Evolutionary conservation across 345 rosid species (phyloP), one percentile per base, ranked within the genome.

Genomic region (Psidium friedrichsthalianum): DNA sequence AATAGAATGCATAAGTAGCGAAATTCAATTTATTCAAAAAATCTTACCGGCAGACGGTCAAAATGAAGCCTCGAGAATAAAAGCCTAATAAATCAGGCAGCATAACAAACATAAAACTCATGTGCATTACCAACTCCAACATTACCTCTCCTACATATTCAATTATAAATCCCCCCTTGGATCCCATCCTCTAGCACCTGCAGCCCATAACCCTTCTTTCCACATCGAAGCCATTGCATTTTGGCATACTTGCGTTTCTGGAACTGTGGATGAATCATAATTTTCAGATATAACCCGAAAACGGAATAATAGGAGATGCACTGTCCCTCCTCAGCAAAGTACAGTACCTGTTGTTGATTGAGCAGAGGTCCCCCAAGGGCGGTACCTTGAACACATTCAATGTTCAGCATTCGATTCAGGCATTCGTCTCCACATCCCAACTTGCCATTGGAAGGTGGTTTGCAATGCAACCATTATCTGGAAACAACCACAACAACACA

Each of bases 141-240:
- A 83, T 88, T 92, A 97, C 99, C 99, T 97, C 99, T 88, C 99
- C 99, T 85, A 97, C 96, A 84, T 97, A 97, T 91, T 97, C 99
- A 89, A 94, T 94, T 85, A 97, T 98, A 90, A 97, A 97, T 51
- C 93, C 90, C 57, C 99, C 99, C 85, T 89, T 92, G 14, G 90
- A 87, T 87, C 96, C n/a, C 92, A 92, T 92, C 91, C 59, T 96
- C 95, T 44, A 90, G 93, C 93, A 92, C 78, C 88, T 92, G 94
- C 90, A 97, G 93, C 85, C 99, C 99, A 91, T 90, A 94, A 87
- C 99, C 99, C 93, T 97, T 97, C 94, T 93, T 97, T 74, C 99
- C 99, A 83, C 94, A 95, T 85, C 91, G 91, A 88, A 87, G 90
- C 92, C 98, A 95, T 89, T 85, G 90, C 94, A 97, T 91, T 52